phyloP scores from a whole-genome alignment of 306 rosid genomes.

The Albizia julibrissin region DNA sequence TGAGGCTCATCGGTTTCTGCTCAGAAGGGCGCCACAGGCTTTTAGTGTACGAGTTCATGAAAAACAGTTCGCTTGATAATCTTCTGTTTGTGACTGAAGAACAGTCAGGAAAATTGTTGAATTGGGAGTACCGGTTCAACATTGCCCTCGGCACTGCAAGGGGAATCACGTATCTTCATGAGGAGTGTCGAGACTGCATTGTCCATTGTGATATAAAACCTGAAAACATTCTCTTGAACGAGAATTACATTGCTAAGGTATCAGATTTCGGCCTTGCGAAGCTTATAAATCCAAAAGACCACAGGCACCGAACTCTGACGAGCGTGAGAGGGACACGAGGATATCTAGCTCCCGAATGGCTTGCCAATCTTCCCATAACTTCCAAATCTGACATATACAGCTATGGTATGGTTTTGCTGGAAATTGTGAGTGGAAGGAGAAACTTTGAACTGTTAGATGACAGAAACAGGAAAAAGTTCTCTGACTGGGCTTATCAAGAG shows the following conservation, averaged over 20 bases:
- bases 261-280: conserved; percentile 92
- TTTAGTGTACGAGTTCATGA: conserved; percentile 83
- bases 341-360: conserved; percentile 86
- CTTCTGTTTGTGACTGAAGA: conserved; percentile 54
- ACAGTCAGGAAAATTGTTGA: conserved; percentile 54
- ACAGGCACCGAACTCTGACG: conserved; percentile 59
- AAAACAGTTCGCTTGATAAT: conserved; percentile 74
- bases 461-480: conserved; percentile 57
- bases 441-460: conserved; percentile 68
- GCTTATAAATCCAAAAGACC: conserved; percentile 63
- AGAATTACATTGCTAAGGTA: conserved; percentile 64
- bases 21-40: conserved; percentile 81
- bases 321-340: conserved; percentile 87
- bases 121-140: conserved; percentile 69
- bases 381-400: conserved; percentile 83
- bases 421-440: conserved; percentile 84
- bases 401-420: conserved; percentile 83
- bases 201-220: conserved; percentile 90
- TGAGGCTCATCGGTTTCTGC: conserved; percentile 83
- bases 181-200: conserved; percentile 86
- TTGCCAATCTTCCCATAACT: conserved; percentile 74
- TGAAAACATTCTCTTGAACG: conserved; percentile 81
- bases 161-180: conserved; percentile 86
- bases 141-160: conserved; percentile 78
- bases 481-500: conserved; percentile 73